Percentiles rank a stretch among this genome's conserved stretches.
These are phyloP conservation scores for Brachypodium distachyon DNA, from an alignment of 202 grass and related monocot species.

Conservation along the genomic window DNA sequence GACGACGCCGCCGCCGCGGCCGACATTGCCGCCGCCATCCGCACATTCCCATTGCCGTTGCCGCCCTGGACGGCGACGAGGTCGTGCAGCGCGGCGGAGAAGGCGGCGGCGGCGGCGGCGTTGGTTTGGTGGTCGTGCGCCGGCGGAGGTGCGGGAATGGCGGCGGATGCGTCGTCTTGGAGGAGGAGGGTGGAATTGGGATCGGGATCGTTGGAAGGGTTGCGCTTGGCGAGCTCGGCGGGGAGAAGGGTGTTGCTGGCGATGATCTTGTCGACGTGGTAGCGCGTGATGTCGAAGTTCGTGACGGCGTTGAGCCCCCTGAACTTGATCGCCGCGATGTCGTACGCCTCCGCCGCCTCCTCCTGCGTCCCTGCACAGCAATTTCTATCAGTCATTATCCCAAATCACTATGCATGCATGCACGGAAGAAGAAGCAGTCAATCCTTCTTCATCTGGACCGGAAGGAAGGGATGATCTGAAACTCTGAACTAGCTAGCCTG, in stretches of 20 bases:
- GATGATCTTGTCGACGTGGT: conserved; percentile 94
- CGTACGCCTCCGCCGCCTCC: conserved; percentile 95
- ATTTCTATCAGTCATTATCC: too few species aligned
- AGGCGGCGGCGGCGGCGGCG: conserved; percentile 9
- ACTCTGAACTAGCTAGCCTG: conserved; percentile 3
- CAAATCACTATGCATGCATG: not conserved
- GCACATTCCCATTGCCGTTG: not conserved
- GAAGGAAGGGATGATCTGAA: not conserved
- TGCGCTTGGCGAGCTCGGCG: conserved; percentile 60
- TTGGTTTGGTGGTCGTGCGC: not conserved
- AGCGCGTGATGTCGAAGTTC: conserved; percentile 93
- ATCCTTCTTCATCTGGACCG: too few species aligned
- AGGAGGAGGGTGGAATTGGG: too few species aligned
- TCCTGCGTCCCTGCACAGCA: conserved; percentile 78
- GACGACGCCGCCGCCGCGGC: conserved; percentile 20
- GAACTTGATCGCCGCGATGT: conserved; percentile 94
- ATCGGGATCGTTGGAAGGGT: too few species aligned
- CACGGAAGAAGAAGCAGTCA: too few species aligned
- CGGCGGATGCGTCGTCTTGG: not conserved
- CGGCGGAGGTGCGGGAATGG: not conserved
- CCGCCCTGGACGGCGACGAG: not conserved
- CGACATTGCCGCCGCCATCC: conserved; percentile 35
- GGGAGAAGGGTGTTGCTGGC: conserved; percentile 83
- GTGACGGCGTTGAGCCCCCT: conserved; percentile 87
- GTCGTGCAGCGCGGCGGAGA: conserved; percentile 35